Conservation (phyloP, 2,329 filamentous ascomycete genomes). For the Fusarium pseudonygamai region DNA sequence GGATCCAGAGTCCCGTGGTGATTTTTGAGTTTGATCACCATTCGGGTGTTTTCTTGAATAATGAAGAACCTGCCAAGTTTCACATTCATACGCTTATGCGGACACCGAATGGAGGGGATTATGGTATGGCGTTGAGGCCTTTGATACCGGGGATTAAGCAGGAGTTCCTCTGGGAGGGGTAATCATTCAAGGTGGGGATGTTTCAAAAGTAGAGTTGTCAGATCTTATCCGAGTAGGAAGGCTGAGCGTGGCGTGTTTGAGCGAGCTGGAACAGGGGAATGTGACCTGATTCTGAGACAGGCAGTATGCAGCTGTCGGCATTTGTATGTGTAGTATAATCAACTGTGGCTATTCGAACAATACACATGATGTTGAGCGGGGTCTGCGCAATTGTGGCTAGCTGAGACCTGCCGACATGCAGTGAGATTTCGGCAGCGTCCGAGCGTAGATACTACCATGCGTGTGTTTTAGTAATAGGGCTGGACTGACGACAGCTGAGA, state of each 20-base stretch:
- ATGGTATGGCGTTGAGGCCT: conserved; percentile 65
- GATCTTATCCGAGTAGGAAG: fast-evolving
- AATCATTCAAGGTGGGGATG: fast-evolving
- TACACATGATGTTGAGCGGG: neutral
- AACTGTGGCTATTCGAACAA: fast-evolving
- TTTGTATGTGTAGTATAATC: fast-evolving
- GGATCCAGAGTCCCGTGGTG: conserved; percentile 79
- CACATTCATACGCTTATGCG: conserved; percentile 80
- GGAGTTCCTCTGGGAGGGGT: conserved; percentile 37
- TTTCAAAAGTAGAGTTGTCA: fast-evolving
- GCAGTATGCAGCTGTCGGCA: fast-evolving
- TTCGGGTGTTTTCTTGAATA: conserved; percentile 79
- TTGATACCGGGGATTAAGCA: conserved; percentile 48
- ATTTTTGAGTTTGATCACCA: conserved; percentile 84
- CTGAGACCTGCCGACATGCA: neutral
- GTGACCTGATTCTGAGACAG: neutral
- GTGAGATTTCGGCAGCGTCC: neutral
- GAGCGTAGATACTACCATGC: neutral
- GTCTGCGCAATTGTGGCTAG: neutral
- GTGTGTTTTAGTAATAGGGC: neutral
- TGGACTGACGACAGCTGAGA: fast-evolving
- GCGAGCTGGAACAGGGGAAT: neutral
- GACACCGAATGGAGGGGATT: conserved; percentile 80
- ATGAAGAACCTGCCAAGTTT: conserved; percentile 77
- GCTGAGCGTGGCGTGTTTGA: fast-evolving